phyloP scores from a whole-genome alignment of 257 asterid species.

The Striga asiatica region DNA sequence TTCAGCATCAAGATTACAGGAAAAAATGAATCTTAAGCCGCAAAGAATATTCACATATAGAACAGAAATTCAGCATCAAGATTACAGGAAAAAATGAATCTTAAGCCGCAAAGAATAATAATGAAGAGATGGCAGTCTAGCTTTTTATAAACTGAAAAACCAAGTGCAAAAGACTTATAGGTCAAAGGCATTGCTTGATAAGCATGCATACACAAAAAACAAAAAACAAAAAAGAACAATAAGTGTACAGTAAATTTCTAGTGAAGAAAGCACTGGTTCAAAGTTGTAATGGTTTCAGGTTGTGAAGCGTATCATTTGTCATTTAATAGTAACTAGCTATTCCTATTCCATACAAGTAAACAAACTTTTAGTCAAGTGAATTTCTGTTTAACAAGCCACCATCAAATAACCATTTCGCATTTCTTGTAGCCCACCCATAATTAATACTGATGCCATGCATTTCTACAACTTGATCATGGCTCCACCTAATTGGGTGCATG shows the following conservation, averaged over 20 bases:
- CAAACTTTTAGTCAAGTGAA: not conserved
- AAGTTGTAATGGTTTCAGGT: not conserved
- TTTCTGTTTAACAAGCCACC: not conserved
- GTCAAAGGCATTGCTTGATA: not conserved
- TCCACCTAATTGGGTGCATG: not conserved
- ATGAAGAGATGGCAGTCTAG: not conserved
- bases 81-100: not conserved
- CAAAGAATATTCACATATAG: not conserved
- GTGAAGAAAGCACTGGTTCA: not conserved
- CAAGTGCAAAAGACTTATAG: not conserved
- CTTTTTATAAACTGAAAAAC: not conserved
- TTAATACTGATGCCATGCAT: slow-evolving; percentile 7
- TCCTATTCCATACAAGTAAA: not conserved
- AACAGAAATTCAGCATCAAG: not conserved
- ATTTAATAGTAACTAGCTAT: not conserved
- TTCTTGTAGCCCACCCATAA: too few relatives aligned
- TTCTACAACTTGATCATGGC: not conserved
- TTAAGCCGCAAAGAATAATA: not conserved
- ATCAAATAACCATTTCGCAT: not conserved
- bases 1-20: not conserved
- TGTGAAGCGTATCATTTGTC: not conserved
- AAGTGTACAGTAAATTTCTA: not conserved
- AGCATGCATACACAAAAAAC: not conserved
- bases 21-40: too few relatives aligned
- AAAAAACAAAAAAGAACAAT: not conserved